Percentiles rank a stretch among this genome's conserved stretches.
Conservation (phyloP, 1,284 basidiomycete species). For the Rhodotorula sp. region DNA sequence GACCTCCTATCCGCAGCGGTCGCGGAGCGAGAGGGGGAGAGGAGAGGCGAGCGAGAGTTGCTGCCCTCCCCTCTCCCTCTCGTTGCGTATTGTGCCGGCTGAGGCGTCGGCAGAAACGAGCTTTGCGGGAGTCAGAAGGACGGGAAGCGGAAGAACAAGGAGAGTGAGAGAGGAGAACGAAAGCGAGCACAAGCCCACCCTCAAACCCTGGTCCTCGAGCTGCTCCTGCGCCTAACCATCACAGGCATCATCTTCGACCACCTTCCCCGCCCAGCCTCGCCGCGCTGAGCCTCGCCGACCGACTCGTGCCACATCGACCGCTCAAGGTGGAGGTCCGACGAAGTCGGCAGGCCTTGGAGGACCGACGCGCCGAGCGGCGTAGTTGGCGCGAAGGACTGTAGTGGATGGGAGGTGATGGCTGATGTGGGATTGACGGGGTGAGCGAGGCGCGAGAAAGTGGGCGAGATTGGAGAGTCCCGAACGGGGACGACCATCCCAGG, state of each 20-base stretch:
- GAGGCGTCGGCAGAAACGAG: too few species aligned
- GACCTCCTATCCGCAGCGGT: too few species aligned
- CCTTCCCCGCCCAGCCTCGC: background rate
- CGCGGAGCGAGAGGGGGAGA: too few species aligned
- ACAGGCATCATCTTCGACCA: constrained; percentile 9
- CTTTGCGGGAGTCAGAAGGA: background rate
- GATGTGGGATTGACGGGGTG: background rate
- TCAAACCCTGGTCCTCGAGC: background rate
- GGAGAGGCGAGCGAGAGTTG: too few species aligned
- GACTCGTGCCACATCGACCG: constrained; percentile 2
- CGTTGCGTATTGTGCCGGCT: too few species aligned
- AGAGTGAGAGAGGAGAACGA: background rate
- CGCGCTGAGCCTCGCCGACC: background rate
- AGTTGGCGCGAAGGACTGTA: background rate
- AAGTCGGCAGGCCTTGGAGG: background rate
- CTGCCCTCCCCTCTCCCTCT: too few species aligned
- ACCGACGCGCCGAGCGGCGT: background rate
- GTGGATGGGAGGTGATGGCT: background rate
- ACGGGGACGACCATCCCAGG: too few species aligned
- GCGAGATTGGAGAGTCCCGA: background rate
- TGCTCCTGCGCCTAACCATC: constrained; percentile 2
- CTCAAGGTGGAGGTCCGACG: background rate
- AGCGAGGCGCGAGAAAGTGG: background rate
- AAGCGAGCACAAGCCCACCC: too few species aligned
- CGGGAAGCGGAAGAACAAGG: background rate